A percentile compares a stretch with the other conserved stretches of the same genome.
Conservation (phyloP, 2,329 filamentous ascomycete genomes). For the Exophiala calicioides region DNA sequence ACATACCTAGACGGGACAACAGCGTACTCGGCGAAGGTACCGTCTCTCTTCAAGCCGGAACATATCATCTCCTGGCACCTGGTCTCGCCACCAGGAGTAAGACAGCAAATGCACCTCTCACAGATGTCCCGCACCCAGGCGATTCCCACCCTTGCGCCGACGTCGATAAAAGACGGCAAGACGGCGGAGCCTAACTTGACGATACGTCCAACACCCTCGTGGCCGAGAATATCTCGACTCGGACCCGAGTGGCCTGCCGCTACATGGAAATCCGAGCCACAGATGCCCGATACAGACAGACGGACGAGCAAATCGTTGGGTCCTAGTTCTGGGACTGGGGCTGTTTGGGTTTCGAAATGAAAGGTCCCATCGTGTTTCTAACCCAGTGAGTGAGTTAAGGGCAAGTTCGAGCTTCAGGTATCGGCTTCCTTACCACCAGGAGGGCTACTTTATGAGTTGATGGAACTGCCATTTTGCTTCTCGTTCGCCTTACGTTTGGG, state of each 20-base stretch:
- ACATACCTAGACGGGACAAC: constrained; percentile 42
- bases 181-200: constrained; percentile 41
- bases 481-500: too few species aligned
- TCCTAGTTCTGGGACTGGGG: constrained; percentile 33
- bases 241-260: constrained; percentile 43
- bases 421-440: constrained; percentile 16
- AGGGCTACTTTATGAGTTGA: constrained; percentile 15
- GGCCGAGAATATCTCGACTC: constrained; percentile 46
- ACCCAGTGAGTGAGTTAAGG: background rate
- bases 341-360: constrained; percentile 18
- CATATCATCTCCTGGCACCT: constrained; percentile 16
- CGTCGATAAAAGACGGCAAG: constrained; percentile 22
- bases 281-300: constrained; percentile 60
- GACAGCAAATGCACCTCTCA: constrained; percentile 39
- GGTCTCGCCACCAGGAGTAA: constrained; percentile 23
- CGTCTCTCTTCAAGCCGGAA: constrained; percentile 33
- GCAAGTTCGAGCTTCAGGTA: too few species aligned
- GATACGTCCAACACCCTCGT: constrained; percentile 49
- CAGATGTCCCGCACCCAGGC: constrained; percentile 44
- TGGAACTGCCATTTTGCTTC: constrained; percentile 12
- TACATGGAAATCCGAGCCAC: constrained; percentile 60
- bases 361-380: constrained; percentile 13
- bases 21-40: constrained; percentile 45
- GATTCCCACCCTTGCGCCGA: constrained; percentile 38
- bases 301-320: constrained; percentile 56